Evolutionary conservation across 2,329 filamentous ascomycete genomes (phyloP).

Genomic region (Byssoonygena ceratinophila): DNA sequence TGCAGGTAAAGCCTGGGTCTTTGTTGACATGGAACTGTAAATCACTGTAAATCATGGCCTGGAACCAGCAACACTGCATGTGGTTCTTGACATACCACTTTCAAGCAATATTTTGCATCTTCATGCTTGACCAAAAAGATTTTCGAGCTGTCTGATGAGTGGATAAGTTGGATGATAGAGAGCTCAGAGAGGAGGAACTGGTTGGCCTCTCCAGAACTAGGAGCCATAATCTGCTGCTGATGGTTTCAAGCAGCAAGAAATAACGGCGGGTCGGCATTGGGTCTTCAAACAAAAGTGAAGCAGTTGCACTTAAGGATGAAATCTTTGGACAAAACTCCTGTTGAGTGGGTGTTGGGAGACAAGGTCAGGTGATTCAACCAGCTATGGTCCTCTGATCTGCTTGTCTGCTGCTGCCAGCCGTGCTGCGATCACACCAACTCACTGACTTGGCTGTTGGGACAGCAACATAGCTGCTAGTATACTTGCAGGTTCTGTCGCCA

Average conservation of each 20-base stretch:
- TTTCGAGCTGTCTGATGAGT: conserved; percentile 13
- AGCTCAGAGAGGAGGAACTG: conserved; percentile 11
- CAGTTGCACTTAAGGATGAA: no score
- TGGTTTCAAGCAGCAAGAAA: not conserved
- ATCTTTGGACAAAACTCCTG: no score
- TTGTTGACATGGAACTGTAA: conserved; percentile 10
- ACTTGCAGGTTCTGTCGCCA: no score
- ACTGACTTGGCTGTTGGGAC: no score
- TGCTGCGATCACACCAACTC: no score
- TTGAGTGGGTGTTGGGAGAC: not conserved
- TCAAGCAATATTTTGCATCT: conserved; percentile 11
- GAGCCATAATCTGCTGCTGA: not conserved
- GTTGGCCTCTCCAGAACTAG: not conserved
- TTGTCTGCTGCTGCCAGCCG: no score
- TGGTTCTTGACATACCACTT: conserved; percentile 3
- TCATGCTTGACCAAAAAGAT: conserved; percentile 10
- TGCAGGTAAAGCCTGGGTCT: conserved; percentile 6
- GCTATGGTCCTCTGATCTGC: no score
- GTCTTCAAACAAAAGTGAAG: not conserved
- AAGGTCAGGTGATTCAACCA: not conserved
- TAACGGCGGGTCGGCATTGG: not conserved
- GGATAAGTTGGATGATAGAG: conserved; percentile 12
- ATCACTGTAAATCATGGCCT: conserved; percentile 7
- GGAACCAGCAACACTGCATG: not conserved
- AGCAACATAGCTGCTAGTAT: no score